Evolutionary conservation across 768 basidiomycete species (phyloP), one percentile per base, ranked within the genome.

Genomic region (Boletus tomentosulus): DNA sequence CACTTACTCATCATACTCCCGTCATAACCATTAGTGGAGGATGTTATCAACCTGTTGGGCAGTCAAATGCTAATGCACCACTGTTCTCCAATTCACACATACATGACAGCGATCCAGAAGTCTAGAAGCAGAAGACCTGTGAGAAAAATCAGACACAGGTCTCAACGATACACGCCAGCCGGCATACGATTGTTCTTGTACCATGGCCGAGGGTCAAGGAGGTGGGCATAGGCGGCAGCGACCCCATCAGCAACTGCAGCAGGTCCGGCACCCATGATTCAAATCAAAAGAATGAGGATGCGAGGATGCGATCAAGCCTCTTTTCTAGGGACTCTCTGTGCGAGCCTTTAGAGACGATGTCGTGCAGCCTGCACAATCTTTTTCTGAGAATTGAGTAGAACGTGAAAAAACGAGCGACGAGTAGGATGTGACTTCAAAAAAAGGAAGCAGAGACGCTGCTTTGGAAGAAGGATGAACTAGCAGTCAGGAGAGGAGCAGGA

Each of bases 161-260:
- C 1, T 16, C 15, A n/a, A 19, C 4, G 6, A 13, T 10, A 24
- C 27, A 13, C 8, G 2, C 12, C 6, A 4, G 43, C 31, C 6
- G 13, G 61, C 74, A 16, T 64, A 83, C 84, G 76, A 66, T 67
- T 78, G 73, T 87, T 87, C 74, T 83, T 86, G 71, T 84, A 84
- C 85, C 85, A 88, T 63, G 82, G 75, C 59, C 70, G 79, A 19
- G 84, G 81, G 66, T 87, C 78, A 55, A 86, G 57, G 53, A 85
- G 75, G 56, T 82, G 79, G 31, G 66, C 66, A 57, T 78, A 82
- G 39, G 73, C 76, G 46, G 73, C 72, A 33, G 34, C 72, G 31
- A 31, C n/a, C 13, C 59, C 57, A 46, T 71, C 43, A 16, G 38
- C 52, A 51, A 63, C 69, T 48, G 72, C 72, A 51, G 73, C 77